These are phyloP conservation scores for Pythium coloratum DNA, from an alignment of 352 stramenopile genomes.

Conservation along the genomic window DNA sequence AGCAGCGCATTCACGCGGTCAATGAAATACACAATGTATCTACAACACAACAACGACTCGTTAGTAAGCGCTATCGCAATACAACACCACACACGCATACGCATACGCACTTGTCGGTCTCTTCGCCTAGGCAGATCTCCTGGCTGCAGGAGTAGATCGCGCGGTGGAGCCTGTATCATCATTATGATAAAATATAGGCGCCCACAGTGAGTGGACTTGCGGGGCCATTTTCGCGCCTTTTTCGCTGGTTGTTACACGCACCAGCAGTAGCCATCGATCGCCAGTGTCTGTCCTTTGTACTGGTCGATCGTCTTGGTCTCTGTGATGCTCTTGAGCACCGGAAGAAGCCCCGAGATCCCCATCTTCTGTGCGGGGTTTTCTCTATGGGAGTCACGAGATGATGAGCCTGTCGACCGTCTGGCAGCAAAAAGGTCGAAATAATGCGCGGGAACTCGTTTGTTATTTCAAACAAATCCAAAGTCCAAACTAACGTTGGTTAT, in stretches of 20 bases:
- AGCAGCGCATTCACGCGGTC: conserved; percentile 86
- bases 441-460: conserved; percentile 10
- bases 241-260: conserved; percentile 27
- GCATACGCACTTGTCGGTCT: conserved; percentile 53
- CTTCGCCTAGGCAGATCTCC: conserved; percentile 73
- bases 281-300: conserved; percentile 69
- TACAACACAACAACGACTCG: conserved; percentile 11
- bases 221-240: conserved; percentile 5
- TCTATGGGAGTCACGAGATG: background rate
- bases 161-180: conserved; percentile 60
- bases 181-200: background rate
- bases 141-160: conserved; percentile 83
- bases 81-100: conserved; percentile 41
- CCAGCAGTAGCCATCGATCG: conserved; percentile 81
- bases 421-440: conserved; percentile 9
- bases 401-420: background rate
- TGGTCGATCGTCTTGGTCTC: conserved; percentile 70
- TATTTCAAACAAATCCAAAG: conserved; percentile 4
- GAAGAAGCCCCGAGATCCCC: conserved; percentile 41
- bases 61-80: background rate
- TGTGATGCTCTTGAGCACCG: conserved; percentile 72
- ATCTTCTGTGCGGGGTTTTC: conserved; percentile 19
- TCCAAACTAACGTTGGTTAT: conserved; percentile 15
- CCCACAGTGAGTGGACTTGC: background rate
- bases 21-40: conserved; percentile 88